Conservation (phyloP, 345 rosid species). For the Cardamine chenopodiifolia region DNA sequence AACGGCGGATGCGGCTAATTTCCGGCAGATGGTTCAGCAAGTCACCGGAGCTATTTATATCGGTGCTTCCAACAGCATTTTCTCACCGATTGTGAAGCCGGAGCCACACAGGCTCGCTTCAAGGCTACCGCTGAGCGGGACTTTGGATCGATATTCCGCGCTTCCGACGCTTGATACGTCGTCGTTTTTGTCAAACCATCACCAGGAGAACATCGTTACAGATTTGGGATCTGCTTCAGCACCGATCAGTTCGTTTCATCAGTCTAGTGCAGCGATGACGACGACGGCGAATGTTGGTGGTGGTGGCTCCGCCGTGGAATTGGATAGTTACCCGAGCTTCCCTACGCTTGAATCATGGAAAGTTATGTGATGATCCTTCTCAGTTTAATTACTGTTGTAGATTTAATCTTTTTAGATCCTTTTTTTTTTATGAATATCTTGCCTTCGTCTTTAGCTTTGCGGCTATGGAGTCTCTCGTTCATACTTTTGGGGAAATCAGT, state of each 20-base stretch:
- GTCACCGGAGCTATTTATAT: conserved; percentile 68
- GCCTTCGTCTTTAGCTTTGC: conserved; percentile 18
- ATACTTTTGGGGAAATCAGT: conserved; percentile 34
- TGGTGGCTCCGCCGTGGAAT: conserved; percentile 44
- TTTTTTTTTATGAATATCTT: neutral
- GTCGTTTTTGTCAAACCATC: conserved; percentile 58
- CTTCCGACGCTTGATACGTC: conserved; percentile 82
- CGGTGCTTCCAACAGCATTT: conserved; percentile 20
- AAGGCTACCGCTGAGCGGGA: conserved; percentile 38
- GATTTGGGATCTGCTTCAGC: conserved; percentile 8
- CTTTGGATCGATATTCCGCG: conserved; percentile 10
- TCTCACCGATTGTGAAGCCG: conserved; percentile 59
- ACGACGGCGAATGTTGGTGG: conserved; percentile 10
- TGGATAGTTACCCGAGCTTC: conserved; percentile 50
- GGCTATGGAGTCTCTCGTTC: conserved; percentile 43
- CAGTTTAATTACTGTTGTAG: conserved; percentile 23
- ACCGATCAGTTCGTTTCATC: conserved; percentile 25
- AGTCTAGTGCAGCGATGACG: conserved; percentile 34
- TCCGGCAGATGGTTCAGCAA: conserved; percentile 93
- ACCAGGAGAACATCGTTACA: conserved; percentile 7
- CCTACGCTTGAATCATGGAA: conserved; percentile 95
- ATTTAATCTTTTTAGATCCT: conserved; percentile 11
- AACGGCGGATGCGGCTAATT: conserved; percentile 77
- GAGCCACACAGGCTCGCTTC: conserved; percentile 50
- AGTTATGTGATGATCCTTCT: conserved; percentile 41